Base-by-base conservation (phyloP, 345 rosid species). In the Kernera saxatilis region DNA sequence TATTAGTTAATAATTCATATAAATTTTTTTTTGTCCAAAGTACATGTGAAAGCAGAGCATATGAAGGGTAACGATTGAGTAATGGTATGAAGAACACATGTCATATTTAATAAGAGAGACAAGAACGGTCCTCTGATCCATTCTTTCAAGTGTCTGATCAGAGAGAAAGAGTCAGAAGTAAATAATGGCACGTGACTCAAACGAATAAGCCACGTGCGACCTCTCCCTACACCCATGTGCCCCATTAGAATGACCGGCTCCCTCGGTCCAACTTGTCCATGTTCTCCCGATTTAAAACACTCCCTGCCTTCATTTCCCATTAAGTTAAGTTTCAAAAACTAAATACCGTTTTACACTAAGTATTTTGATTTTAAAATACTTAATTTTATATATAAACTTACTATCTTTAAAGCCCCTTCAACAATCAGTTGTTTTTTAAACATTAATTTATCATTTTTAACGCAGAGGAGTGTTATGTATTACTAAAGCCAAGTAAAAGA, bases 161-260 rank as follows among this genome's bases (percentile, higher is more conserved):
- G 56, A 75, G 69, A 68, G 50, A 51, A 56, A 59, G 73, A 52
- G 71, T 69, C 66, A 21, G 78, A 80, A 88, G 87, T 73, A 43
- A 82, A 82, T 81, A 72, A 46, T 68, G 86, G 87, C 91, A 84
- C 84, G 87, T 81, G 91, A 86, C 81, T 44, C 51, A 14, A 75
- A 50, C 64, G 60, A 36, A 22, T 45, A 45, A 29, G 8, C 74
- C 79, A 80, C 87, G 84, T 84, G 89, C 79, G 75, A 73, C 45
- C 91, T 10, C 66, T 46, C 36, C 71, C 70, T 58, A 64, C 58
- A 55, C 77, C 73, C 91, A 86, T 78, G 91, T 84, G 96, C 62
- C 67, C 77, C 43, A 10, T 15, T 17, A 18, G 9, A 8, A 72
- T 45, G 61, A 71, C 63, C 53, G 74, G 81, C 73, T 82, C 87